phyloP scores from a whole-genome alignment of 306 rosid genomes.

The Sicyos edulis region DNA sequence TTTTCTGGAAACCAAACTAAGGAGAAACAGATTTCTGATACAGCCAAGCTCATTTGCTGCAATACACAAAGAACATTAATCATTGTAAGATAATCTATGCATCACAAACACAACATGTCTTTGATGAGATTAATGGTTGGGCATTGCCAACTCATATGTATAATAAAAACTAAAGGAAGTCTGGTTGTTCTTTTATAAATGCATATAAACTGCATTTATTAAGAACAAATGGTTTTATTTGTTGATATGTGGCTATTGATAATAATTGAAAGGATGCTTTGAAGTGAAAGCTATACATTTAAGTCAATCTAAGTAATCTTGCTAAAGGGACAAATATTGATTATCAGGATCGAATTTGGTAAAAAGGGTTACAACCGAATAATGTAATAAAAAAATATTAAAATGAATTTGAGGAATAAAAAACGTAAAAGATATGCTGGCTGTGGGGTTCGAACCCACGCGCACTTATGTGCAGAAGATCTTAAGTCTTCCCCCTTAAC shows the following conservation, averaged over 20 bases:
- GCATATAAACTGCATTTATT: no score
- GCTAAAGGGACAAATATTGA: no score
- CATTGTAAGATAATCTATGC: neutral
- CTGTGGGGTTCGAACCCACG: slow-evolving; percentile 80
- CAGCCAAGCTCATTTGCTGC: neutral
- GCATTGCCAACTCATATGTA: neutral
- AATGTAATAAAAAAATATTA: no score
- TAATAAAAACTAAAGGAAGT: neutral
- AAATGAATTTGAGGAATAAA: no score
- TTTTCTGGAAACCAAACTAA: slow-evolving; percentile 36
- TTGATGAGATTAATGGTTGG: neutral
- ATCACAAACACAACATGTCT: neutral
- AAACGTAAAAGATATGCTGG: no score
- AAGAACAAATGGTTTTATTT: no score
- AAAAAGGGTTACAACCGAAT: no score
- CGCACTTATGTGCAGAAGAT: slow-evolving; percentile 65
- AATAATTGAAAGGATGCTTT: neutral
- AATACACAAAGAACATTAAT: neutral
- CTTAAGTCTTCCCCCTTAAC: slow-evolving; percentile 74
- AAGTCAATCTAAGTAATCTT: no score
- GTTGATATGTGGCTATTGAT: neutral
- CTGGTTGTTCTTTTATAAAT: neutral
- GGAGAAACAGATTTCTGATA: slow-evolving; percentile 8
- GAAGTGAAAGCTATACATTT: neutral
- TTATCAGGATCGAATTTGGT: no score